These are phyloP conservation scores for Colletotrichum sp. DNA, from an alignment of 2,329 filamentous ascomycete genomes.

Conservation along the genomic window DNA sequence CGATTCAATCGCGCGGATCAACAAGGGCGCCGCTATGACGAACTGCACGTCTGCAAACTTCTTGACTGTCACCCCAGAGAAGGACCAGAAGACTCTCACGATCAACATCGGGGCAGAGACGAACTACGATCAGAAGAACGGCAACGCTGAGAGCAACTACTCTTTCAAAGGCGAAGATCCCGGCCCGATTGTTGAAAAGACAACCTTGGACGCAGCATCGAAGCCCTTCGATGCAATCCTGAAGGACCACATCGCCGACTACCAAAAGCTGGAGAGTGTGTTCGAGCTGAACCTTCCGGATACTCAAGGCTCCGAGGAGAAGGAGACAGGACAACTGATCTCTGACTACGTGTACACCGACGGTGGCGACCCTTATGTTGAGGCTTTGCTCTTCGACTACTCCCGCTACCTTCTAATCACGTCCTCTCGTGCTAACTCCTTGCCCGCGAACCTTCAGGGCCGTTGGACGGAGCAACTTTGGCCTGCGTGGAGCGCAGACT, in stretches of 20 bases:
- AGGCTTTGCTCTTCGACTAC: conserved; percentile 58
- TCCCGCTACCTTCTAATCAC: conserved; percentile 59
- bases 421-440: conserved; percentile 52
- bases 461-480: conserved; percentile 54
- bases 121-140: conserved; percentile 55
- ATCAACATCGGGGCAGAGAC: conserved; percentile 52
- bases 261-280: conserved; percentile 35
- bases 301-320: conserved; percentile 37
- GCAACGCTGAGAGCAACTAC: conserved; percentile 45
- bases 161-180: conserved; percentile 56
- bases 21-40: conserved; percentile 20
- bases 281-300: conserved; percentile 53
- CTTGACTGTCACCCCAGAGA: conserved; percentile 31
- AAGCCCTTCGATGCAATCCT: conserved; percentile 36
- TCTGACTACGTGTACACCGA: conserved; percentile 31
- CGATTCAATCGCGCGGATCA: conserved; percentile 36
- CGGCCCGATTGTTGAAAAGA: conserved; percentile 35
- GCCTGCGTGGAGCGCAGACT: conserved; percentile 53
- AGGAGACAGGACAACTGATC: conserved; percentile 46
- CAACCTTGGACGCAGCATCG: conserved; percentile 33
- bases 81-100: conserved; percentile 28
- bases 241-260: conserved; percentile 44
- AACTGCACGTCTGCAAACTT: conserved; percentile 21
- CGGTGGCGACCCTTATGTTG: conserved; percentile 55
- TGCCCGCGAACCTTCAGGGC: conserved; percentile 63